phyloP scores from a whole-genome alignment of 306 rosid genomes.

The Elaeagnus macrophylla region DNA sequence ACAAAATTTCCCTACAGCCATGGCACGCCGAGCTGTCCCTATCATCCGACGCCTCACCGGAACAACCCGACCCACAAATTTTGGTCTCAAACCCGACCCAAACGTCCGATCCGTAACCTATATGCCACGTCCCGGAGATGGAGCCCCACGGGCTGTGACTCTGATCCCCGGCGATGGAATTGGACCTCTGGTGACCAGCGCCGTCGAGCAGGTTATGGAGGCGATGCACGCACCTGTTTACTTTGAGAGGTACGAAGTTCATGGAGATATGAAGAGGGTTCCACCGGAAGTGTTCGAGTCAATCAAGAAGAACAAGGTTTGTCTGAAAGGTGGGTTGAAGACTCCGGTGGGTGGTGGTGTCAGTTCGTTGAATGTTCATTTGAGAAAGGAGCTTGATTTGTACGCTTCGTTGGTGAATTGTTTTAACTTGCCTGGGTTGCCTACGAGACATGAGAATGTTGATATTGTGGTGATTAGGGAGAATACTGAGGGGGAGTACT shows the following conservation, averaged over 20 bases:
- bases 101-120: conserved; percentile 38
- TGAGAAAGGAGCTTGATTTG: conserved; percentile 80
- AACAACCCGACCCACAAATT: conserved; percentile 5
- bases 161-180: conserved; percentile 86
- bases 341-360: conserved; percentile 94
- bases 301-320: conserved; percentile 71
- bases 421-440: conserved; percentile 55
- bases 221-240: conserved; percentile 84
- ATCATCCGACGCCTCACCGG: conserved; percentile 21
- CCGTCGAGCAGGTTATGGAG: conserved; percentile 87
- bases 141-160: conserved; percentile 65
- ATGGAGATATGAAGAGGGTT: conserved; percentile 59
- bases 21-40: conserved; percentile 33
- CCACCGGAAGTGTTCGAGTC: conserved; percentile 74
- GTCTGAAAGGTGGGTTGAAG: conserved; percentile 65
- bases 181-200: conserved; percentile 72
- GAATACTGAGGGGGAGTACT: conserved; percentile 92
- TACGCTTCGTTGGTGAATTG: conserved; percentile 72
- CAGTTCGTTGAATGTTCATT: conserved; percentile 64
- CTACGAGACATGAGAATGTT: conserved; percentile 74
- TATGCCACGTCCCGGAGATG: conserved; percentile 72
- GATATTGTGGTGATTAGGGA: conserved; percentile 83
- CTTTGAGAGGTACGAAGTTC: conserved; percentile 75
- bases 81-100: conserved; percentile 18
- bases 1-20: conserved; percentile 26